Evolutionary conservation across 768 basidiomycete genomes (phyloP).

Genomic region (Tricholoma furcatifolium): DNA sequence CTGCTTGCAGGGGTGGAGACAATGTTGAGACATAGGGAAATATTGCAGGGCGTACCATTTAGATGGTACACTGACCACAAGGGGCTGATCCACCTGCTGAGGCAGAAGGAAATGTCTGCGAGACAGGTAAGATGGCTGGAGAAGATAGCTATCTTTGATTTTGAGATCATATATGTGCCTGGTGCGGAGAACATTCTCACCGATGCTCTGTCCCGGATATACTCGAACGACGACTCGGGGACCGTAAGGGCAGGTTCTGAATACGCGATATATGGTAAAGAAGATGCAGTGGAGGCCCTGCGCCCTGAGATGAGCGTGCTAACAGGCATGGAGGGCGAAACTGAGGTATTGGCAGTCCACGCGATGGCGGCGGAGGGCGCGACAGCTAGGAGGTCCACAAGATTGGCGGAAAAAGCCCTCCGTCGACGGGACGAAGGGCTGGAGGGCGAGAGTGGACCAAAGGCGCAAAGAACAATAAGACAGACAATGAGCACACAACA

Average conservation of each 20-base stretch:
- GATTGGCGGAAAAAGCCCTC: too few species aligned
- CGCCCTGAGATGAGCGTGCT: too few species aligned
- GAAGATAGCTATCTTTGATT: too few species aligned
- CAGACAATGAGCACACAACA: background rate
- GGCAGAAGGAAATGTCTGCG: background rate
- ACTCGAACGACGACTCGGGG: background rate
- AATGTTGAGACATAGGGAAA: background rate
- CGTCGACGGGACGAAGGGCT: background rate
- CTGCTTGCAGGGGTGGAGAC: background rate
- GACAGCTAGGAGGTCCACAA: too few species aligned
- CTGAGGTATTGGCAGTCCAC: too few species aligned
- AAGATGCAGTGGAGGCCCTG: too few species aligned
- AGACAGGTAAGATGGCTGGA: background rate
- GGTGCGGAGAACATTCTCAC: too few species aligned
- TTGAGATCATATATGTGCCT: too few species aligned
- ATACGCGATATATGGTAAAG: background rate
- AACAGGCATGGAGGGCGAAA: too few species aligned
- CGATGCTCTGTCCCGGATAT: background rate
- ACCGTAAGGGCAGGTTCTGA: background rate
- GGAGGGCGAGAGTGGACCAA: background rate
- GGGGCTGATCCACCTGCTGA: too few species aligned
- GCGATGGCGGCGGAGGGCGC: background rate
- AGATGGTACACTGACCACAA: background rate
- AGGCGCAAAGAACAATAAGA: background rate
- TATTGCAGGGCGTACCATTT: background rate